phyloP scores from a whole-genome alignment of 179 eudicot species.

The Monotropa hypopitys region DNA sequence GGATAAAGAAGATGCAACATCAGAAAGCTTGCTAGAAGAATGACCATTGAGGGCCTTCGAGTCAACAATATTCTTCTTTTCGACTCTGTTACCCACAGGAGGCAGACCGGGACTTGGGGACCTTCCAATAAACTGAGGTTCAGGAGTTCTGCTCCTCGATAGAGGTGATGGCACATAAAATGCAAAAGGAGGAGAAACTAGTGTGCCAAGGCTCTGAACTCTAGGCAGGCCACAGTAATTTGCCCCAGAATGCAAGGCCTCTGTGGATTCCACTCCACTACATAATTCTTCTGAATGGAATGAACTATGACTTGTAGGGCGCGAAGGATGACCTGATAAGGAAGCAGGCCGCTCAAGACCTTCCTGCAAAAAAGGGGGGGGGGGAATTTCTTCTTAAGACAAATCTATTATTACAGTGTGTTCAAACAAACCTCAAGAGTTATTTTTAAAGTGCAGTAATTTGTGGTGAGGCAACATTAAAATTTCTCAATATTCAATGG shows the following conservation, averaged over 20 bases:
- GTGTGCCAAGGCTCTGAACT: constrained; percentile 24
- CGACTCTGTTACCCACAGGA: constrained; percentile 11
- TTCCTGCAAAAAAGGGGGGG: constrained; percentile 27
- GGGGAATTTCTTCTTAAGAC: neutral
- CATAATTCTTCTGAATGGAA: constrained; percentile 16
- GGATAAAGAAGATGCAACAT: constrained; percentile 33
- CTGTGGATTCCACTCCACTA: constrained; percentile 16
- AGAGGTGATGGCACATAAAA: constrained; percentile 19
- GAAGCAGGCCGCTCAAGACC: constrained; percentile 30
- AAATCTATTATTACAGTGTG: neutral
- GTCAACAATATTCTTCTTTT: constrained; percentile 10
- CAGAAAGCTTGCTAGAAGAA: constrained; percentile 34
- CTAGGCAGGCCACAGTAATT: constrained; percentile 11
- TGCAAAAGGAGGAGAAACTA: constrained; percentile 19
- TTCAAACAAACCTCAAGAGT: neutral
- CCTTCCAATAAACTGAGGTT: constrained; percentile 23
- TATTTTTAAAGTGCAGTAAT: neutral
- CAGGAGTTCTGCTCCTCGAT: constrained; percentile 24
- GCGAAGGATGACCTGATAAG: constrained; percentile 17
- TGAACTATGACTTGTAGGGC: constrained; percentile 19
- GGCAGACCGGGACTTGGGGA: constrained; percentile 17
- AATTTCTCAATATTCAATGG: neutral
- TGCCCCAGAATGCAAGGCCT: constrained; percentile 13
- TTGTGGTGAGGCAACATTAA: neutral
- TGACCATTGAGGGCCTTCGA: constrained; percentile 11